These are phyloP conservation scores for Coffea canephora DNA, from an alignment of 257 asterid species.

Conservation along the genomic window DNA sequence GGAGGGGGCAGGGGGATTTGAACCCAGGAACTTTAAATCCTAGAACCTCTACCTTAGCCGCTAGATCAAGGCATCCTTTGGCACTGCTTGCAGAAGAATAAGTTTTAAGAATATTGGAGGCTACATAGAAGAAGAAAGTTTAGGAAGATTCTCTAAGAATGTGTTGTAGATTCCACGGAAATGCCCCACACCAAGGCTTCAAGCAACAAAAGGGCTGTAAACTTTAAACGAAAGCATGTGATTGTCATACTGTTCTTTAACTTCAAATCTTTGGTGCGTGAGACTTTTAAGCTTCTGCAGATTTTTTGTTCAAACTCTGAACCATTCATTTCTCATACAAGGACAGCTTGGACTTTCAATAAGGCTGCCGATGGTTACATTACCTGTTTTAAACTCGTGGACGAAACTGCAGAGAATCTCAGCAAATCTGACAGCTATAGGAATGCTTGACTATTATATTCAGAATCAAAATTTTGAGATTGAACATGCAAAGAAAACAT, in stretches of 20 bases:
- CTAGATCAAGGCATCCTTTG: too few species aligned
- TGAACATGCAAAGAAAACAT: background rate
- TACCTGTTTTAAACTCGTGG: background rate
- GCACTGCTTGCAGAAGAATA: background rate
- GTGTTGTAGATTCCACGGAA: too few species aligned
- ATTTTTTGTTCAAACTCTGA: background rate
- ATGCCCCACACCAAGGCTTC: too few species aligned
- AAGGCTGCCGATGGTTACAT: background rate
- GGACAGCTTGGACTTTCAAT: background rate
- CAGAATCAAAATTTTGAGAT: too few species aligned
- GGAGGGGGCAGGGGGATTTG: too few species aligned
- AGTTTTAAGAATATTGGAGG: background rate
- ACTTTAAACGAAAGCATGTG: background rate
- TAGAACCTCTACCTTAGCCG: too few species aligned
- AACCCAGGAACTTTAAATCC: too few species aligned
- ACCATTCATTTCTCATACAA: background rate
- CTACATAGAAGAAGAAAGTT: background rate
- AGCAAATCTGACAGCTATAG: background rate
- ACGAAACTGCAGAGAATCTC: background rate
- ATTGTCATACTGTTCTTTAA: background rate
- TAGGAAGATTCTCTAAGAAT: too few species aligned
- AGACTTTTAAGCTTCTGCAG: background rate
- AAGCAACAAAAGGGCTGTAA: too few species aligned
- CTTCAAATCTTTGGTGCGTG: background rate
- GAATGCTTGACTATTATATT: background rate